These are phyloP conservation scores for Cyclaneusma minus DNA, from an alignment of 2,329 filamentous ascomycete species.

Conservation along the genomic window DNA sequence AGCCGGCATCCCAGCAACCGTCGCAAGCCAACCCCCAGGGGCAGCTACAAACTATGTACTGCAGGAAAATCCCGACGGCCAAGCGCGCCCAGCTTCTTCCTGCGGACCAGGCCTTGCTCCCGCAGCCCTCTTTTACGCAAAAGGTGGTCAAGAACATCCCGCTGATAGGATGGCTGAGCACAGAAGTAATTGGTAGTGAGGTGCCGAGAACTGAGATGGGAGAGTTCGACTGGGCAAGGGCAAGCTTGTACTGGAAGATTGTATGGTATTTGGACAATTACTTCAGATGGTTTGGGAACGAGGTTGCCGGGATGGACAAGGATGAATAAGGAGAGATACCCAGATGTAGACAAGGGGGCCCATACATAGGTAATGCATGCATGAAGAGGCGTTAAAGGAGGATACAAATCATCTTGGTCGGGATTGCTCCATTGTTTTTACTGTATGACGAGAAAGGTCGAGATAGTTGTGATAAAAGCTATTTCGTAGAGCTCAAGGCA, in stretches of 20 bases:
- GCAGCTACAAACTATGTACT: constrained; percentile 27
- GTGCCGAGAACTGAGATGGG: constrained; percentile 59
- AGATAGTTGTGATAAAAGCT: no score
- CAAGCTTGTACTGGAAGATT: constrained; percentile 52
- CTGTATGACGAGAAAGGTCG: no score
- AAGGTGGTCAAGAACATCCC: constrained; percentile 50
- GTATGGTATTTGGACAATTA: constrained; percentile 46
- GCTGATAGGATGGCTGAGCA: constrained; percentile 56
- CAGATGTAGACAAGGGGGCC: no score
- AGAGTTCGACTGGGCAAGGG: constrained; percentile 60
- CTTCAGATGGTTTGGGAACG: constrained; percentile 42
- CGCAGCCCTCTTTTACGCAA: constrained; percentile 49
- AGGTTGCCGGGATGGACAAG: constrained; percentile 40
- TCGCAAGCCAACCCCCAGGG: constrained; percentile 6
- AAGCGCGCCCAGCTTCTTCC: constrained; percentile 49
- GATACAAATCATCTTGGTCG: no score
- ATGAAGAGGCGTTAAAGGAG: no score
- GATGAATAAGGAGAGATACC: no score
- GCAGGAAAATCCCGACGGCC: constrained; percentile 50
- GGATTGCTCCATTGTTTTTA: no score
- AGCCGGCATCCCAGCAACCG: constrained; percentile 10
- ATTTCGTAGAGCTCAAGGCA: no score
- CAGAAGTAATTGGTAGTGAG: constrained; percentile 56
- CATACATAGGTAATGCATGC: no score
- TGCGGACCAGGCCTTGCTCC: constrained; percentile 54